Base-by-base conservation (phyloP, 2,329 filamentous ascomycete genomes). In the Parastagonospora nodorum region DNA sequence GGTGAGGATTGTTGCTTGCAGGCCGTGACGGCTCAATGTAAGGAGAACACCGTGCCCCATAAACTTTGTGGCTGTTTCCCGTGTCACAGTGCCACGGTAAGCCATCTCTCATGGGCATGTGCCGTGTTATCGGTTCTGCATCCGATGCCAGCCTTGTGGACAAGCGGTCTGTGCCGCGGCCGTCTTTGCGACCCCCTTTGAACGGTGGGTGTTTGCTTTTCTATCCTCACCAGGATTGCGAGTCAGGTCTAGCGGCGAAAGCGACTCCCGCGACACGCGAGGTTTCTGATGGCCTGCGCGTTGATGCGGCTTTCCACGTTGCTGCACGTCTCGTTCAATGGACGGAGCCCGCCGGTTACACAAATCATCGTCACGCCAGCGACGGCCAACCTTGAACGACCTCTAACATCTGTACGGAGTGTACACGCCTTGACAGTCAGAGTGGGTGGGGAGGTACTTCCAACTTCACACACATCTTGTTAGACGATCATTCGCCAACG, bases 51-150 rank as follows among this genome's bases (percentile, higher is more conserved):
- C 51, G 51, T 49, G 48, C 48, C 44, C 50, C 19, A 47, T 53
- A 59, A 60, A 48, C 55, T 53, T 45, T 55, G 55, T 61, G 58
- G 55, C 58, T 58, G 47, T 51, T 52, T 29, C 44, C 32, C 35
- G 59, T 61, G 57, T 59, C 40, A 60, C 56, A 49, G 45, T 49
- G 33, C 32, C 19, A 54, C 43, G 24, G 42, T 43, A 47, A 43
- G 49, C 45, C 45, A 37, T 49, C 42, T 48, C 10, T 41, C 41
- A 38, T 45, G 46, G 35, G 50, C 50, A 48, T 45, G 43, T 55
- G 42, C 35, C 48, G 29, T 44, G 42, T 53, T 12, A 41, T 55
- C 53, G 56, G 53, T 50, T 42, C 50, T 19, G 38, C 29, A 28
- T 16, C 41, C 41, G 33, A 44, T 27, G 35, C 51, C 48, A 54